Base-by-base conservation (phyloP, 2,329 filamentous ascomycete genomes). In the Penicillium sp. region DNA sequence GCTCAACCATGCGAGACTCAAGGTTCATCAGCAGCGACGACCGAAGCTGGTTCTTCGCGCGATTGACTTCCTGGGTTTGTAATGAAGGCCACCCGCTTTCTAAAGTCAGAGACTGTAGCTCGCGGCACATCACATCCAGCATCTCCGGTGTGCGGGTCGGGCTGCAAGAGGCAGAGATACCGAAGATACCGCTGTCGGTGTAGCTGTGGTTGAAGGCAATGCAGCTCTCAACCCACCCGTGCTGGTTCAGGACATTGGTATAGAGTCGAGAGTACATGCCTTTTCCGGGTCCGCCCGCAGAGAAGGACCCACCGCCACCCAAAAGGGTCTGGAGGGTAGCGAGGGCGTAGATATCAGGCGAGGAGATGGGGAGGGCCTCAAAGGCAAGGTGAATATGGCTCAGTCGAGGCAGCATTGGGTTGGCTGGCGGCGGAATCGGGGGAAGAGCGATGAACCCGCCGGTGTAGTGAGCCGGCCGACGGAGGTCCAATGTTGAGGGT, bases 211-310 rank as follows among this genome's bases (percentile, higher is more conserved):
- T 96, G 73, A 96, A 96, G 18, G 90, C 84, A 35, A 94, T 76
- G 68, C 92, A 96, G 44, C 81, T 89, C 69, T 98, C 92, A 16
- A 98, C 87, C 90, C 90, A 98, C 52, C 85, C 87, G 68, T 95
- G 82, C 68, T 96, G 89, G 71, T 98, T 98, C 35, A 98, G 77
- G 0, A 96, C 90, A 62, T 95, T 95, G 47, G 89, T 96, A 73
- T 95, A 98, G 6, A 98, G 78, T 9, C 92, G 84, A 25, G 86
- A 94, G 73, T 96, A 96, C 92, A 98, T 98, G 63, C 92, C 92
- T 72, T 98, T 98, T 36, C 92, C 92, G 3, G 92, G 92, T 0
- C 92, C 92, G 54, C 92, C 92, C 37, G 92, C 92, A 11, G 86
- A 94, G 71, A 98, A 98, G 39, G 89, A 95, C 15, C 92, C 92